Percentiles rank a stretch among this genome's conserved stretches.
Evolutionary conservation across 768 basidiomycete genomes (phyloP).

Genomic region (Tulasnella sp.): DNA sequence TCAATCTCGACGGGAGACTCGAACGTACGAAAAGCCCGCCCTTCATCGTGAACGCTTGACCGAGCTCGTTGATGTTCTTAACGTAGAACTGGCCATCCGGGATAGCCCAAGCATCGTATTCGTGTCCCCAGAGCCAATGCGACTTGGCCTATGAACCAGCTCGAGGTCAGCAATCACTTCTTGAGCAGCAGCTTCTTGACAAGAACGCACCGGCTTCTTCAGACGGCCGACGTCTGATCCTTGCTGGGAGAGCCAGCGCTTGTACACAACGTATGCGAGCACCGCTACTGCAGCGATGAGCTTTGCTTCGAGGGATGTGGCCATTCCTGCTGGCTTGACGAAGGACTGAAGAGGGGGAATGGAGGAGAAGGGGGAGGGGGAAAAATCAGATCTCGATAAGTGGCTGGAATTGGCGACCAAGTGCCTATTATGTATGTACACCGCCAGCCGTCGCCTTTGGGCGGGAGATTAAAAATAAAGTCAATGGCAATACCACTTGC

Average conservation of each 20-base stretch:
- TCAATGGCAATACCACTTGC: too few relatives aligned
- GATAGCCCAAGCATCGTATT: constrained; percentile 14
- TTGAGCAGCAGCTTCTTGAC: neutral
- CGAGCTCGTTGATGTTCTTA: constrained; percentile 4
- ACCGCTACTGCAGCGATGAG: neutral
- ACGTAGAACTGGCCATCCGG: constrained; percentile 15
- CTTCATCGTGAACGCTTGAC: constrained; percentile 6
- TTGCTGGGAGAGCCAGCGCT: neutral
- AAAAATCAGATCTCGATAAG: too few relatives aligned
- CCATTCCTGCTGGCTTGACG: neutral
- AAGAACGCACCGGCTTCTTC: neutral
- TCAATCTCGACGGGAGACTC: neutral
- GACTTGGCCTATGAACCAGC: neutral
- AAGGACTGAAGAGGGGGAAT: too few relatives aligned
- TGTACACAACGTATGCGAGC: neutral
- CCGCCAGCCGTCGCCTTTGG: too few relatives aligned
- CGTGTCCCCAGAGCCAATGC: constrained; percentile 20
- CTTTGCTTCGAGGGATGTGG: neutral
- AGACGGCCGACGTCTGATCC: neutral
- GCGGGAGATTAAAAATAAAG: too few relatives aligned
- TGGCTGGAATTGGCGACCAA: too few relatives aligned
- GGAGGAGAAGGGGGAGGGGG: neutral
- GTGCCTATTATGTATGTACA: too few relatives aligned
- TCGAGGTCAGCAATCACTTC: too few relatives aligned
- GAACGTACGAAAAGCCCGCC: constrained; percentile 1